Evolutionary conservation across 169 alveolate genomes (phyloP), one percentile per base, ranked within the genome.

Genomic region (Eimeria necatrix): DNA sequence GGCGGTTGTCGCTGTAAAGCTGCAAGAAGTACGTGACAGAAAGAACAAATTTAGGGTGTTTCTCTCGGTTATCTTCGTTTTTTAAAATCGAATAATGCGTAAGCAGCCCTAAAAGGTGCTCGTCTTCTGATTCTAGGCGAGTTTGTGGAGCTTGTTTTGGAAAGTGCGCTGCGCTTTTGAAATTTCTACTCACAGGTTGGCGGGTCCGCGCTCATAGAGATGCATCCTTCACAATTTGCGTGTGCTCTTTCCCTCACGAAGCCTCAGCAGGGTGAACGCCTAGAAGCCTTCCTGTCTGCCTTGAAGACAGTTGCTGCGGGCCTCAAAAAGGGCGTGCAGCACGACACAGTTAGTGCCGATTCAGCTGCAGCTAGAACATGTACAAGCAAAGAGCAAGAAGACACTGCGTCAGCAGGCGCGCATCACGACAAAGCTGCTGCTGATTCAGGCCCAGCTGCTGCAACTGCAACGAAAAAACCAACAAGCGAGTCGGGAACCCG

Each of bases 1-100:
- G 93, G 81, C 49, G 64, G 81, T 85, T 24, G 76, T 85, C 10
- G 93, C 93, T 32, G 93, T 85, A 52, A 85, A 85, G 53, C 93
- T 85, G 51, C 93, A 85, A 85, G 93, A 85, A 59, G 93, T 85
- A n/a, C 61, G 92, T 85, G 93, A 56, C 41, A 32, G 41, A 0
- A 26, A 10, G 18, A 49, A n/a, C 48, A 20, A 48, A 48, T 32
- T 32, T 32, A 32, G 41, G 41, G 41, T 32, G 41, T 0, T 2
- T 32, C 41, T 32, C 41, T 2, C 3, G 41, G 41, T 32, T 32
- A 32, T 32, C 41, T 32, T 32, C 41, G 41, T 32, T 32, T 32
- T 32, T 32, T 32, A 0, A 32, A 32, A 32, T 32, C 41, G 41
- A 32, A 32, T 32, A 32, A 32, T 32, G 41, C 41, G 3, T 32